Base-by-base conservation (phyloP, 768 basidiomycete genomes). In the Tubosaeta sp. region DNA sequence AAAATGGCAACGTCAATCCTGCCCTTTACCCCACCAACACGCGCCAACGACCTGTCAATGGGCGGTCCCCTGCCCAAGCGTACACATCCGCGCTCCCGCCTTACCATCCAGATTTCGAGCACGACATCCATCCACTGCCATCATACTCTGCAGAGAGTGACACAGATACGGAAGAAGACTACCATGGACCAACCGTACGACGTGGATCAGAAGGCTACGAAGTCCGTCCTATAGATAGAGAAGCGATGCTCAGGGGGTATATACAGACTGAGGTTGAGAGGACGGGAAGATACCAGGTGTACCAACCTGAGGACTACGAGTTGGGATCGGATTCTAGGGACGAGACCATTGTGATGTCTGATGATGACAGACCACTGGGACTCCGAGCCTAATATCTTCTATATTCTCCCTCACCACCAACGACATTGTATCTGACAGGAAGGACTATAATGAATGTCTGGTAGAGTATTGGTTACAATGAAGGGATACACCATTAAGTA, bases 181-280 rank as follows among this genome's bases (percentile, higher is more conserved):
- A 63, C 19, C 64, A 59, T 29, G 64, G 69, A n/a, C 66, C 72
- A 14, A 64, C 56, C 31, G 74, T 88, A 43, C 75, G 91, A 48
- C 71, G 81, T 41, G 90, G 91, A 19, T 92, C 89, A 13, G 91
- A 93, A 70, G 91, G 91, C 5, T 88, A 84, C 59, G 91, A 93
- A 63, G 82, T 88, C 43, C 77, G 76, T 13, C 70, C 79, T 11
- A 69, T 79, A 34, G 73, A 80, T 42, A 74, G 90, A 52, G 86
- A 90, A 61, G 80, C 78, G 42, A 76, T 91, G 72, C 67, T 91
- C 37, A 70, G 66, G 51, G 71, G 75, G 45, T 85, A 87, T 65
- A 66, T 91, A 31, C 68, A 70, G 51, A 73, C 73, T 38, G 65
- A 82, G 33, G 79, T 79, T 9, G 76, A 77, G 57, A 77, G 81